These are phyloP conservation scores for Eutrema yunnanense DNA, from an alignment of 345 rosid species.

Conservation along the genomic window DNA sequence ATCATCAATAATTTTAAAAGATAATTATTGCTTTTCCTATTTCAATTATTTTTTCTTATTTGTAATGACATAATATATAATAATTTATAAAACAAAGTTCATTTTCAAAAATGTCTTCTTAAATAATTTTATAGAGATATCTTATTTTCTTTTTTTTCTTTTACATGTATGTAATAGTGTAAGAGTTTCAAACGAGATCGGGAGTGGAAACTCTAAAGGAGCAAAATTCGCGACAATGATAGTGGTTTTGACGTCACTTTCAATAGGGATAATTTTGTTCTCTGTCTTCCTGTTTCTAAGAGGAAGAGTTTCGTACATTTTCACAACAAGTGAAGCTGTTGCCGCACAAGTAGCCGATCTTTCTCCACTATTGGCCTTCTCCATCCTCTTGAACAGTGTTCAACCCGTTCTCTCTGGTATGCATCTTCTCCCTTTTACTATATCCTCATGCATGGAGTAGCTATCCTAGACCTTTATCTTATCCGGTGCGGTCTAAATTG, in stretches of 20 bases:
- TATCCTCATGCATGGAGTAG: neutral
- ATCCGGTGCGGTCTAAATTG: neutral
- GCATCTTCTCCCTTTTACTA: neutral
- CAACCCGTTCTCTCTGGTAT: conserved; percentile 79
- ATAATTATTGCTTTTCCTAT: too few species aligned
- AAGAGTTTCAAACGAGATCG: conserved; percentile 78
- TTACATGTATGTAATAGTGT: conserved; percentile 35
- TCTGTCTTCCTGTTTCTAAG: conserved; percentile 40
- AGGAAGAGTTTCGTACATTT: conserved; percentile 51
- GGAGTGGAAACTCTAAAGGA: conserved; percentile 52
- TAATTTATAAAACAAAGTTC: too few species aligned
- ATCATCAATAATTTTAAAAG: too few species aligned
- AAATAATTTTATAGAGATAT: too few species aligned
- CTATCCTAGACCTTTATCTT: neutral
- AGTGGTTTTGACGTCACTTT: conserved; percentile 42
- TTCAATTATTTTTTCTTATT: too few species aligned
- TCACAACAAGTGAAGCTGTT: conserved; percentile 43
- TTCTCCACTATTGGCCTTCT: conserved; percentile 62
- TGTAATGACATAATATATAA: too few species aligned
- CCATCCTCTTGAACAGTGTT: conserved; percentile 66
- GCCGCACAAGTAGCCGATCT: conserved; percentile 52
- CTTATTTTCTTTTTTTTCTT: neutral
- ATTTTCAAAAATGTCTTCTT: too few species aligned
- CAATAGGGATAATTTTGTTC: conserved; percentile 45
- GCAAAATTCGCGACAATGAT: conserved; percentile 48